phyloP scores from a whole-genome alignment of 495 filamentous ascomycete species.

The Aspergillus ostianus region DNA sequence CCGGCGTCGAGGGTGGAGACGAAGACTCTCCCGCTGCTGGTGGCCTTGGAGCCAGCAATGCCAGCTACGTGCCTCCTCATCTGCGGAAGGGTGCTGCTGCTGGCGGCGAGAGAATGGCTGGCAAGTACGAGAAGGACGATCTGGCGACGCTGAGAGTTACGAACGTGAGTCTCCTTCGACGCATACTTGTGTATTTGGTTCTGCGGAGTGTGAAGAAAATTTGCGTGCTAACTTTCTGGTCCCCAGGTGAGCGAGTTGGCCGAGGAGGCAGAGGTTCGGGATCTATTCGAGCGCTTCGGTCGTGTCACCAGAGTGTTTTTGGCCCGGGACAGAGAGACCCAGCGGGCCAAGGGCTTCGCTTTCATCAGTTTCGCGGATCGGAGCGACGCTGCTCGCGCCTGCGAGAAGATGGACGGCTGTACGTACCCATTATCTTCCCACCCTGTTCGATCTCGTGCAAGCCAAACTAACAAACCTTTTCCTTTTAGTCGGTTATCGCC shows the following conservation, averaged over 20 bases:
- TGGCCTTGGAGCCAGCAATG: constrained; percentile 63
- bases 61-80: constrained; percentile 90
- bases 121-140: constrained; percentile 94
- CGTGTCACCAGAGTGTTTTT: constrained; percentile 96
- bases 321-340: constrained; percentile 94
- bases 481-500: constrained; percentile 71
- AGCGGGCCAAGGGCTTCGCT: constrained; percentile 93
- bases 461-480: constrained; percentile 22
- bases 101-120: constrained; percentile 84
- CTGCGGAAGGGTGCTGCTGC: constrained; percentile 68
- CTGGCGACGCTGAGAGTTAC: constrained; percentile 93
- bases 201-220: background rate
- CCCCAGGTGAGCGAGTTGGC: constrained; percentile 89
- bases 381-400: constrained; percentile 82
- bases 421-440: constrained; percentile 33
- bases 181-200: constrained; percentile 10
- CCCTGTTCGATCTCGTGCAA: background rate
- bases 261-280: constrained; percentile 88
- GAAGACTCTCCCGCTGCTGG: constrained; percentile 48
- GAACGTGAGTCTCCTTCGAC: constrained; percentile 65
- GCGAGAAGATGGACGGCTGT: constrained; percentile 97
- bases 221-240: constrained; percentile 11
- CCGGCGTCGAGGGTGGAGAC: constrained; percentile 51
- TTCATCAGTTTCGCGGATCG: constrained; percentile 96
- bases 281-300: constrained; percentile 97